Evolutionary conservation across 768 basidiomycete species (phyloP).

Genomic region (Psilocybe subaeruginosa): DNA sequence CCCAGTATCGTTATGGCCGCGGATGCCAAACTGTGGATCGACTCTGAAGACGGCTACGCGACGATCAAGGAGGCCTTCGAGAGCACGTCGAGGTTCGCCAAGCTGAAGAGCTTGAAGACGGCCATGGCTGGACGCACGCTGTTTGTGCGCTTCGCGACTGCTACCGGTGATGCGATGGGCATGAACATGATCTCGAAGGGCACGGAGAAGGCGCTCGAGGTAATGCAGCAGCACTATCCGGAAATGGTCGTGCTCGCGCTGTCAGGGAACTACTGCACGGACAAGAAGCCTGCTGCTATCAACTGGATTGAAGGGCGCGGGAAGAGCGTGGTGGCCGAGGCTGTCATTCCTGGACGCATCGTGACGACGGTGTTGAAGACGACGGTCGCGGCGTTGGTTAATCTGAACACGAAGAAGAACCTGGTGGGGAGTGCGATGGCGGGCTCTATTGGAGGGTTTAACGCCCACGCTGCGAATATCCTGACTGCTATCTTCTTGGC

Average conservation of each 20-base stretch:
- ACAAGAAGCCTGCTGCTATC: constrained; percentile 99
- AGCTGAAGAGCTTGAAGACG: constrained; percentile 82
- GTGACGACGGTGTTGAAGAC: constrained; percentile 95
- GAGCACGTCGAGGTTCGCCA: constrained; percentile 91
- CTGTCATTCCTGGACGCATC: constrained; percentile 85
- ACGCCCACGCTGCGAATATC: constrained; percentile 98
- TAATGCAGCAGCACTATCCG: constrained; percentile 78
- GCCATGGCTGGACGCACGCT: constrained; percentile 93
- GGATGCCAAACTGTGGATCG: constrained; percentile 86
- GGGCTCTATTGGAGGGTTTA: constrained; percentile 96
- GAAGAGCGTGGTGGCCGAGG: constrained; percentile 97
- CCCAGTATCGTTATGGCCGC: constrained; percentile 80
- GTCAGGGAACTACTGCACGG: constrained; percentile 98
- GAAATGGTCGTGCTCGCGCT: constrained; percentile 90
- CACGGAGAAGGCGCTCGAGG: constrained; percentile 91
- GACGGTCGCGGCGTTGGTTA: constrained; percentile 85
- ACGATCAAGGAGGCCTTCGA: constrained; percentile 88
- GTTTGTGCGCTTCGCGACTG: constrained; percentile 91
- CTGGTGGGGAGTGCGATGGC: constrained; percentile 98
- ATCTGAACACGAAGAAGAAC: constrained; percentile 97
- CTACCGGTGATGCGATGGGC: constrained; percentile 98
- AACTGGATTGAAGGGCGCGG: constrained; percentile 99
- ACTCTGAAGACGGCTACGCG: constrained; percentile 74
- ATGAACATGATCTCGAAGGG: constrained; percentile 99
- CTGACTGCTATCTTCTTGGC: constrained; percentile 94